Conservation (phyloP, 192 early-diverging fungal species). For the Gamsiella multidivaricata region DNA sequence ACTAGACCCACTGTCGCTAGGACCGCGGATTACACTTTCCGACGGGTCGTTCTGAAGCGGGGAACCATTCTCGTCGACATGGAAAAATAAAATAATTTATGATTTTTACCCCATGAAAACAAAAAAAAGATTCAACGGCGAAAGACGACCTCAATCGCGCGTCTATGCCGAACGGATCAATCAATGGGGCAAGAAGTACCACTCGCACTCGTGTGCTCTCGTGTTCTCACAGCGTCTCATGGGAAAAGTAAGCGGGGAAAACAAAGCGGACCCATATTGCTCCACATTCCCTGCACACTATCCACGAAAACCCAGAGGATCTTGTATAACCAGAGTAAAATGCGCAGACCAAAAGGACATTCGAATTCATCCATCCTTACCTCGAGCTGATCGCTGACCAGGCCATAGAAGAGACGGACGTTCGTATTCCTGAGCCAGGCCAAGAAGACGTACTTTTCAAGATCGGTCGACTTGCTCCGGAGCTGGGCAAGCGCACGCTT, state of each 20-base stretch:
- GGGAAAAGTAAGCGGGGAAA: too few relatives aligned
- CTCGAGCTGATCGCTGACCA: conserved; percentile 81
- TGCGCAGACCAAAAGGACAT: conserved; percentile 7
- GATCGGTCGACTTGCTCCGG: conserved; percentile 68
- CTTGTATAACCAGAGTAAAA: neutral
- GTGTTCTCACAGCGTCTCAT: too few relatives aligned
- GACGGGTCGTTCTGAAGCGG: conserved; percentile 4
- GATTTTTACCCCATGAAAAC: conserved; percentile 32
- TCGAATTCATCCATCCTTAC: conserved; percentile 53
- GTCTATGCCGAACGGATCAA: neutral
- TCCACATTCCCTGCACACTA: too few relatives aligned
- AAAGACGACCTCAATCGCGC: too few relatives aligned
- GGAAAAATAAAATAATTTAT: conserved; percentile 1
- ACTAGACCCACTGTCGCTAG: too few relatives aligned
- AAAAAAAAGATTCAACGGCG: neutral
- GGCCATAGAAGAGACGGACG: conserved; percentile 84
- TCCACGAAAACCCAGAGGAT: too few relatives aligned
- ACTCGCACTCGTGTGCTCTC: too few relatives aligned
- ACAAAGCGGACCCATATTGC: too few relatives aligned
- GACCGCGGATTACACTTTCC: too few relatives aligned
- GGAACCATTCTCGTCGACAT: conserved; percentile 25
- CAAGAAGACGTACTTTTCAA: conserved; percentile 91
- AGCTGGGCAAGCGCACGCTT: conserved; percentile 79
- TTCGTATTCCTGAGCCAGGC: conserved; percentile 85
- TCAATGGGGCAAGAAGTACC: too few relatives aligned